Conservation (phyloP, 768 basidiomycete species). For the Podaxis rugospora region DNA sequence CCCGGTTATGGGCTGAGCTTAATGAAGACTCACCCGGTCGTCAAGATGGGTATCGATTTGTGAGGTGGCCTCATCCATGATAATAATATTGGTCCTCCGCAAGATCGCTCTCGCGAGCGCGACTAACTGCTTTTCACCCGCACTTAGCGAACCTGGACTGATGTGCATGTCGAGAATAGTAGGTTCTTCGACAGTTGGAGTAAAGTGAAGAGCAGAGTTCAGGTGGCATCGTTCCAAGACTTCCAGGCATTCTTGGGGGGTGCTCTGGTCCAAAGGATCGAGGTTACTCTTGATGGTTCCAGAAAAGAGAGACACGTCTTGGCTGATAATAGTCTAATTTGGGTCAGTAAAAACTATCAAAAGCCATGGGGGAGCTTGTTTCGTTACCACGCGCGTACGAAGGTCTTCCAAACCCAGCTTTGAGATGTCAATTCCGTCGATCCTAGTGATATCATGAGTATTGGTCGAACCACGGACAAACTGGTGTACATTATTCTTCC, state of each 20-base stretch:
- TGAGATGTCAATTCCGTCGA: conserved; percentile 68
- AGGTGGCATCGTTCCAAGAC: conserved; percentile 66
- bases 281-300: conserved; percentile 72
- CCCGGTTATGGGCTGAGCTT: conserved; percentile 47
- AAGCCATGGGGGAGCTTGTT: background rate
- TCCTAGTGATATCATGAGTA: conserved; percentile 25
- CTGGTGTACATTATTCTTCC: conserved; percentile 54
- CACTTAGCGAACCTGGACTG: conserved; percentile 62
- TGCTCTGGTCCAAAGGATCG: conserved; percentile 59
- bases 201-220: conserved; percentile 35
- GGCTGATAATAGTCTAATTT: conserved; percentile 63
- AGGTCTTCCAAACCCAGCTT: conserved; percentile 67
- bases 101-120: conserved; percentile 68
- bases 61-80: conserved; percentile 78
- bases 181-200: conserved; percentile 25
- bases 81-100: conserved; percentile 59
- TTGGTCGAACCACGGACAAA: background rate
- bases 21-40: conserved; percentile 46
- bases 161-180: conserved; percentile 57
- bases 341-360: background rate
- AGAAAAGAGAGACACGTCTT: conserved; percentile 71
- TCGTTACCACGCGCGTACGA: conserved; percentile 49
- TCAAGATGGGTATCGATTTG: conserved; percentile 70
- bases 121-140: conserved; percentile 75
- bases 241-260: conserved; percentile 58